Base-by-base conservation (phyloP, 1,284 basidiomycete species). In the Melampsora abietis-canadensis region DNA sequence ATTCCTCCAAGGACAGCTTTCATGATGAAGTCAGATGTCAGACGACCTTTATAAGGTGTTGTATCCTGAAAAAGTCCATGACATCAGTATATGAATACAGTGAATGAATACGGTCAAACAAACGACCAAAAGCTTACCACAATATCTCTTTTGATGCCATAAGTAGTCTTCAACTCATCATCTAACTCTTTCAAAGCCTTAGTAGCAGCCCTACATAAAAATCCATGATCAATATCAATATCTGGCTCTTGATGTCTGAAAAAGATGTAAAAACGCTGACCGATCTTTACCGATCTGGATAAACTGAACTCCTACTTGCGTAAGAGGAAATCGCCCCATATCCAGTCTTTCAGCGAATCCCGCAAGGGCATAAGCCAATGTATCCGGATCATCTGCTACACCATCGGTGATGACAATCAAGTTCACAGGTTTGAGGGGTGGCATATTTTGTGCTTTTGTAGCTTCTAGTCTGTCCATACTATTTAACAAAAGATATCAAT, bases 401-500 rank as follows among this genome's bases (percentile, higher is more conserved):
- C 88, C 88, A 77, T 89, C 88, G 0, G 88, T 89, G 65, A 89
- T 83, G 30, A 89, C 80, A 31, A 89, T 85, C 74, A 85, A 85
- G 77, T 88, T 88, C 37, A 87, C 80, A 0, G 87, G 87, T 78
- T 87, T 88, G 5, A 86, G 81, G 12, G 78, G 76, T 66, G 81
- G 79, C 69, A 84, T 66, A 0, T 81, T 79, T 2, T 76, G 76
- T 2, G 65, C 46, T 48, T 83, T 82, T 4, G 82, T 83, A 17
- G 72, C 79, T n/a, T 79, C 79, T 34, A 75, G 44, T 46, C 65
- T 30, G 2, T 75, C 64, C 17, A 75, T n/a, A 37, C 72, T 75
- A n/a, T 14, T 19, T 40, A 6, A 40, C 37, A 40, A 3, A 8
- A 34, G 8, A 34, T 5, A 40, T 40, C 37, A 12, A 10, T 40